Evolutionary conservation across 208 protist species (phyloP), one percentile per base, ranked within the genome.

Genomic region (Wallacemonas sp.): DNA sequence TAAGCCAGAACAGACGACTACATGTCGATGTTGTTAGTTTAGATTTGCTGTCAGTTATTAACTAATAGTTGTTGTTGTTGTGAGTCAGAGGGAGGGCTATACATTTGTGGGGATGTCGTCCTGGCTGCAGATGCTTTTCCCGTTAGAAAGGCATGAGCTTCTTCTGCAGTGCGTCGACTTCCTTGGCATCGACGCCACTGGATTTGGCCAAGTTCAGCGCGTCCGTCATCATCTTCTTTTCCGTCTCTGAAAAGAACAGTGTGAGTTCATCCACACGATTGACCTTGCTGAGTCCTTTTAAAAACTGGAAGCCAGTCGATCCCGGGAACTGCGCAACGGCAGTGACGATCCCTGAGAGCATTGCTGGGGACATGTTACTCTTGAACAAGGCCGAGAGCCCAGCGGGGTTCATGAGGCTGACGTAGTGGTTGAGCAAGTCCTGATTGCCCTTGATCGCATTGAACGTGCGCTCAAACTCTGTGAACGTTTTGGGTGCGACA

Each of bases 401-500:
- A 22, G 64, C 62, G 16, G 91, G 86, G 49, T 81, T 74, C 41
- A 96, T 74, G 28, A 86, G 52, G 54, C 72, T 76, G 11, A 94
- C 54, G 63, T 91, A 96, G 66, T 82, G 61, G 50, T 84, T 75
- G 20, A 74, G 70, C 48, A 93, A 81, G 54, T 92, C 88, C 3
- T 91, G 79, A 59, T 91, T 61, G 33, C 76, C 52, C 49, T 69
- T 61, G 39, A 94, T 74, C 22, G 80, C 76, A 18, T 63, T 72
- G 74, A 93, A 92, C 12, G 89, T 76, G n/a, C 88, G 81, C 77
- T 96, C 87, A 67, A 96, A 93, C 65, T 96, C 87, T 12, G 85
- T 90, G 61, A 93, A 94, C 2, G 77, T 86, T 39, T 87, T 92
- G 14, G 91, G 91, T n/a, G 72, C 32, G 41, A 62, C 84, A 28